Percentiles rank a stretch among this genome's conserved stretches.
phyloP scores from a whole-genome alignment of 768 basidiomycete species.

The Hericium alpestre region DNA sequence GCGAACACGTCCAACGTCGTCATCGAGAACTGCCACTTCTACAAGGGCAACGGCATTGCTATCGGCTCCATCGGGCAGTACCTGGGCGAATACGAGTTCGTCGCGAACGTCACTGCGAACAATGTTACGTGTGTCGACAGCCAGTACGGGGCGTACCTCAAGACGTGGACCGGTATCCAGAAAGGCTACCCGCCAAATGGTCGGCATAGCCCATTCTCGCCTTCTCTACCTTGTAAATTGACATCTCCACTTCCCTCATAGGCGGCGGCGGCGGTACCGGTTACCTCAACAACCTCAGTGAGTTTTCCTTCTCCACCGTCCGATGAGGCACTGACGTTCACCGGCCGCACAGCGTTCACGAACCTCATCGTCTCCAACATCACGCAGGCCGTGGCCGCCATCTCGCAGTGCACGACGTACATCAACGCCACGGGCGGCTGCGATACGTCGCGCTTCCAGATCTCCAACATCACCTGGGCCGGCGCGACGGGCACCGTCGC shows the following conservation, averaged over 20 bases:
- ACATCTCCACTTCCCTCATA: no score
- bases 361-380: conserved; percentile 18
- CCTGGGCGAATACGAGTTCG: conserved; percentile 18
- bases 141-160: conserved; percentile 19
- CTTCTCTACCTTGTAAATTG: no score
- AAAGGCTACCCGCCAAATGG: conserved; percentile 26
- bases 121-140: conserved; percentile 15
- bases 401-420: conserved; percentile 24
- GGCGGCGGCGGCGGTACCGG: not conserved
- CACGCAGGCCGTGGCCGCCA: conserved; percentile 13
- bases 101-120: conserved; percentile 23
- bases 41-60: conserved; percentile 29
- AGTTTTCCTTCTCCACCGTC: not conserved
- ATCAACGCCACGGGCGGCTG: conserved; percentile 23
- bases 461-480: conserved; percentile 24
- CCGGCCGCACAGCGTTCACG: conserved; percentile 15
- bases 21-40: conserved; percentile 27
- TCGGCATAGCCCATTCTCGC: no score
- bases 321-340: not conserved
- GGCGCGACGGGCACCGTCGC: conserved; percentile 18
- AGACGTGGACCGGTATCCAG: conserved; percentile 26
- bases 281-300: not conserved
- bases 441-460: conserved; percentile 25
- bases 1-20: conserved; percentile 32
- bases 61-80: conserved; percentile 31